Evolutionary conservation across 805 yeast species (phyloP).

Genomic region (Nakazawaea holstii): DNA sequence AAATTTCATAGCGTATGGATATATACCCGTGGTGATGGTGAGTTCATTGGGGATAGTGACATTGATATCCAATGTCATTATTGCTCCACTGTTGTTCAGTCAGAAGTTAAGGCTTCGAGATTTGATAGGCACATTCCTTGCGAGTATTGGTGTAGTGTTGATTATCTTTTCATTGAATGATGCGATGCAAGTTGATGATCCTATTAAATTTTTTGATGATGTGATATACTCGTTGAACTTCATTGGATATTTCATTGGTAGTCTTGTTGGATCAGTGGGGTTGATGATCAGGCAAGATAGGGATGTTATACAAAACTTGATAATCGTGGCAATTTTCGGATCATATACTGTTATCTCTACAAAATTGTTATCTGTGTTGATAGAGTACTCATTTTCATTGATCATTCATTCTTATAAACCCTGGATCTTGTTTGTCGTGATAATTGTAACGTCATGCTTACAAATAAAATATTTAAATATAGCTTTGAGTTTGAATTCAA

Average conservation of each 20-base stretch:
- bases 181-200: constrained; percentile 16
- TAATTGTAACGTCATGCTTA: constrained; percentile 32
- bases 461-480: constrained; percentile 35
- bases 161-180: constrained; percentile 32
- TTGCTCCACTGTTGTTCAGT: constrained; percentile 42
- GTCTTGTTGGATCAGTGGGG: constrained; percentile 13
- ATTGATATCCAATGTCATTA: constrained; percentile 35
- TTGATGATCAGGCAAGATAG: constrained; percentile 9
- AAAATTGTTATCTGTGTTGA: constrained; percentile 31
- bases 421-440: constrained; percentile 25
- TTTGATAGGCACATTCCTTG: constrained; percentile 31
- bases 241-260: constrained; percentile 21
- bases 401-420: constrained; percentile 23
- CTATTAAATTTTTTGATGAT: constrained; percentile 21
- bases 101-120: constrained; percentile 30
- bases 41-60: constrained; percentile 48
- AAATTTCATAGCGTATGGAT: constrained; percentile 43
- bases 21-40: constrained; percentile 41
- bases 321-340: constrained; percentile 38
- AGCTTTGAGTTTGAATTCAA: constrained; percentile 32
- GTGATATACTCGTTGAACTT: constrained; percentile 21
- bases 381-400: constrained; percentile 19
- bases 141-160: constrained; percentile 36
- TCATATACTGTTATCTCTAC: constrained; percentile 42
- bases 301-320: constrained; percentile 26